phyloP scores from a whole-genome alignment of 257 asterid genomes.

The Penstemon barbatus region DNA sequence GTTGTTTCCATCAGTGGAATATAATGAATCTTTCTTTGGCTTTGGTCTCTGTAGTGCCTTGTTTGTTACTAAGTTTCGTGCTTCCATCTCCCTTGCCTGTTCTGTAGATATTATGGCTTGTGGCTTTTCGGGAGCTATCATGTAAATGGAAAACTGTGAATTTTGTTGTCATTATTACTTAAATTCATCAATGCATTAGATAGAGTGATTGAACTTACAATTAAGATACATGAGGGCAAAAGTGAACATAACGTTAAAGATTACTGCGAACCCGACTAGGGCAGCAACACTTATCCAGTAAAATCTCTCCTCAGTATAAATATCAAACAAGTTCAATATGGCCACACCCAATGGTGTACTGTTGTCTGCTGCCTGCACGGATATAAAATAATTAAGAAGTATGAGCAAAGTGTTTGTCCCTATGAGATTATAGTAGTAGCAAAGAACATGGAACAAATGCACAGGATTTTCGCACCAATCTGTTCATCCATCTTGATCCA shows the following conservation, averaged over 20 bases:
- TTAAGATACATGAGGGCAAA: conserved; percentile 61
- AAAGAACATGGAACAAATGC: background rate
- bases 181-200: background rate
- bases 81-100: conserved; percentile 68
- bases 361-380: conserved; percentile 46
- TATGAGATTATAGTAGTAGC: background rate
- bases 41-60: conserved; percentile 38
- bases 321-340: conserved; percentile 44
- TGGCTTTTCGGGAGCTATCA: conserved; percentile 73
- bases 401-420: background rate
- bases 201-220: conserved; percentile 43
- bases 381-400: background rate
- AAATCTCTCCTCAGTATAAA: conserved; percentile 43
- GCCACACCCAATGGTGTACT: conserved; percentile 43
- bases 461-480: conserved; percentile 32
- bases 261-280: conserved; percentile 53
- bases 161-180: background rate
- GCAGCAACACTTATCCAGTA: conserved; percentile 64
- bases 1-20: conserved; percentile 51
- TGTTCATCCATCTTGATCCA: conserved; percentile 70
- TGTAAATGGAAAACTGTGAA: background rate
- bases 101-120: conserved; percentile 86
- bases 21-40: conserved; percentile 49
- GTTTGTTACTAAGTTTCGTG: conserved; percentile 36
- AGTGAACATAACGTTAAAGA: conserved; percentile 60